These are phyloP conservation scores for Triticum dicoccoides DNA, from an alignment of 176 grass and related monocot species.

Conservation along the genomic window DNA sequence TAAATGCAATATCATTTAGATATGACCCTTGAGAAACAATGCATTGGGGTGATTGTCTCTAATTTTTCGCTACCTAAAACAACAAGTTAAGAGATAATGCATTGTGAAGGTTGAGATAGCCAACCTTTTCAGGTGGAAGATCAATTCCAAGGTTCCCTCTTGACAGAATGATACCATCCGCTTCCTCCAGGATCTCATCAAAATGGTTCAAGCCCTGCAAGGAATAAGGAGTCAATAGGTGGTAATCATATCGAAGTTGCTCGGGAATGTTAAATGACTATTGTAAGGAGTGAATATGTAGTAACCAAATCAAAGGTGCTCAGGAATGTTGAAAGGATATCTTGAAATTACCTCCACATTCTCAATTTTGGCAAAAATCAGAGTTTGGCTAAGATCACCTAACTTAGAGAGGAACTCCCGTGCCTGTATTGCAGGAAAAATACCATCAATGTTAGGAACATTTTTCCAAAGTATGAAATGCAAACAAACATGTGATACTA, in stretches of 20 bases:
- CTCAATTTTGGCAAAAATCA: constrained; percentile 99
- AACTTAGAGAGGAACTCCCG: constrained; percentile 77
- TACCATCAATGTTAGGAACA: background rate
- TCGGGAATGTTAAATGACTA: background rate
- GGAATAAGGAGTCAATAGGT: constrained; percentile 20
- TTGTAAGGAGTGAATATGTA: constrained; percentile 12
- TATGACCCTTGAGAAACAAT: no score
- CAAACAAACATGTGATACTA: background rate
- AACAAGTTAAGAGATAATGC: no score
- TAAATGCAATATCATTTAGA: no score
- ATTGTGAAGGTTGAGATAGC: background rate
- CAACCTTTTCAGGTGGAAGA: constrained; percentile 97
- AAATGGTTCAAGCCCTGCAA: constrained; percentile 94
- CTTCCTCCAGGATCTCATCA: constrained; percentile 90
- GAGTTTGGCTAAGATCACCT: constrained; percentile 90
- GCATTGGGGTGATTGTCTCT: no score
- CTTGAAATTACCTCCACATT: constrained; percentile 78
- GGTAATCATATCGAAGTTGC: background rate
- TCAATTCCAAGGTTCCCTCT: constrained; percentile 96
- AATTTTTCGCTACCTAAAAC: no score
- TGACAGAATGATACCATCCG: constrained; percentile 97
- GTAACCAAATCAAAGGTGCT: background rate
- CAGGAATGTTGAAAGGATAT: background rate
- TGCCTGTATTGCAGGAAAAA: constrained; percentile 47
- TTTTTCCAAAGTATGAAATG: background rate